Evolutionary conservation across 2,329 filamentous ascomycete species (phyloP), one percentile per base, ranked within the genome.

Genomic region (Capronia epimyces): DNA sequence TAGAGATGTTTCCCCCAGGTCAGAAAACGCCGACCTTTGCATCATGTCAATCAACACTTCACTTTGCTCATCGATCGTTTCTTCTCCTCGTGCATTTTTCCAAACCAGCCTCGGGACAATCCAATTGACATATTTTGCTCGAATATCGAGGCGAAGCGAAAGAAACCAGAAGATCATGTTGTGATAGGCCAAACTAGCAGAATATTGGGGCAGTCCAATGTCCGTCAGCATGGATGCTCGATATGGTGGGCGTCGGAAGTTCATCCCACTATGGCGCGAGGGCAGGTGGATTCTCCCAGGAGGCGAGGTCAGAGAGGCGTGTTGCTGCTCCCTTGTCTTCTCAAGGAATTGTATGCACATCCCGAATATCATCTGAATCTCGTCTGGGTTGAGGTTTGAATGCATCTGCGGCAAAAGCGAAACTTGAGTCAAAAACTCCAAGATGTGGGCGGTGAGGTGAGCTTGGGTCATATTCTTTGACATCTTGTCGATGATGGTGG

Each of bases 141-240:
- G 83, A 65, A 96, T 89, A 31, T 84, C 81, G 45, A 95, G 77
- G 63, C 89, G 91, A 61, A 98, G 68, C 1, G 89, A 87, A 60
- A 98, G 77, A 66, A 97, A 98, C 93, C 93, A 98, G 65, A 95
- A 96, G 1, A 89, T 86, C 59, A 98, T 90, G 61, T 95, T 89
- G 66, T 97, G 90, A 65, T 95, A 95, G 7, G 91, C 91, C 46
- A 97, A 74, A 1, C 89, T 87, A 67, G 94, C 93, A 21, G 98
- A 88, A 66, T 98, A 98, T 67, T 93, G 87, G 3, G 90, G 89
- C 43, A 95, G 75, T 58, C 93, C 88, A 55, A 93, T 86, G 6
- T 83, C 75, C 56, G 73, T 63, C 49, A 72, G 70, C 46, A 57
- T 65, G 49, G 68, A 70, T 52, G 65, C 60, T 39, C 60, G 50